Percentiles rank a stretch among this genome's conserved stretches.
These are phyloP conservation scores for Epichloe scottii DNA, from an alignment of 2,329 filamentous ascomycete genomes.

Conservation along the genomic window DNA sequence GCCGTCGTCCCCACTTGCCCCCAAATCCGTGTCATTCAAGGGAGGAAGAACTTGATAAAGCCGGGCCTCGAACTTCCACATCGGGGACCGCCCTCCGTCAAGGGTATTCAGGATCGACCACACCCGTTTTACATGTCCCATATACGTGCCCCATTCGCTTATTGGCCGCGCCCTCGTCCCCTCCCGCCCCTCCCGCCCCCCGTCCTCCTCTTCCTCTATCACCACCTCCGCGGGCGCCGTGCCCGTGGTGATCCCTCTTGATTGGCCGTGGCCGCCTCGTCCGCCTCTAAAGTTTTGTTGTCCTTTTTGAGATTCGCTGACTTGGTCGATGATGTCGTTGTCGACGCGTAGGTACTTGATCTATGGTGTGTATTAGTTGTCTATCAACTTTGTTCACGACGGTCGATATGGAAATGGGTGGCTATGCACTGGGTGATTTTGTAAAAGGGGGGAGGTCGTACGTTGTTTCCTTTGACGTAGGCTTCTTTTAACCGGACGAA, in stretches of 20 bases:
- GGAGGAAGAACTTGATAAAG: too few species aligned
- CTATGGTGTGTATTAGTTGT: slow-evolving; percentile 30
- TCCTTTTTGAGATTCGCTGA: slow-evolving; percentile 81
- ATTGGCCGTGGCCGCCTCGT: slow-evolving; percentile 44
- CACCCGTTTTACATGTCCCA: too few species aligned
- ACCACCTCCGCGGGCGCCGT: slow-evolving; percentile 35
- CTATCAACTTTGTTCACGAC: neutral
- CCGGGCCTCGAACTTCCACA: too few species aligned
- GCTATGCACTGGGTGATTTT: neutral
- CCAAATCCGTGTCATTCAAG: too few species aligned
- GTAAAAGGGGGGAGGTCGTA: slow-evolving; percentile 24
- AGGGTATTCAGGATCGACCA: too few species aligned
- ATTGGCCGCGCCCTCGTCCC: slow-evolving; percentile 21
- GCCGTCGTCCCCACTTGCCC: too few species aligned
- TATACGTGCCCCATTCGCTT: neutral
- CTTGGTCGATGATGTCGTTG: slow-evolving; percentile 89
- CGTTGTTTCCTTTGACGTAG: slow-evolving; percentile 95
- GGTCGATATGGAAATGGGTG: neutral
- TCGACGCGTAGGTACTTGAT: slow-evolving; percentile 97
- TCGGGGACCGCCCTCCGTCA: too few species aligned
- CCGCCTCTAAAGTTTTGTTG: slow-evolving; percentile 56
- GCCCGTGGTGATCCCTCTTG: slow-evolving; percentile 46
- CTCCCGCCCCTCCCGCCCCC: slow-evolving; percentile 26
- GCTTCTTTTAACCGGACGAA: slow-evolving; percentile 88
- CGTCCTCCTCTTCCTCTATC: slow-evolving; percentile 27